Evolutionary conservation across 2,329 filamentous ascomycete species (phyloP), one percentile per base, ranked within the genome.

Genomic region (Xylariaceae sp.): DNA sequence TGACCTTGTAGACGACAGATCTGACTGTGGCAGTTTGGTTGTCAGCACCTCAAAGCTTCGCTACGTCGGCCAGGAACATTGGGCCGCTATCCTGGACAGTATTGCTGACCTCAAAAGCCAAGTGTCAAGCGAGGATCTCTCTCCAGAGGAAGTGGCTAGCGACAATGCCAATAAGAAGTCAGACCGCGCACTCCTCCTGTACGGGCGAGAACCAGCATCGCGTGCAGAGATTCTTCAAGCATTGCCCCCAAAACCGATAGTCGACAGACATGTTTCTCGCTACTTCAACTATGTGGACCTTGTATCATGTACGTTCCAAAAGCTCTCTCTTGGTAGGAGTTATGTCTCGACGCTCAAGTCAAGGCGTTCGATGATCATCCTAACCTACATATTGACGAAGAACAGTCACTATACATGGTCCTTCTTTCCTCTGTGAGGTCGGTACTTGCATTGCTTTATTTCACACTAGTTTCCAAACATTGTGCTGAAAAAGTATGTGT

Each of bases 361-460:
- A 31, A 28, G 51, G 13, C 40, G 22, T 17, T 53, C 7, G 7
- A 28, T 7, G 22, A 28, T 7, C 22, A 28, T 7, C 22, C 22
- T 4, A 7, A 28, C 22, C 7, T 28, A 28, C 22, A 28, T 28
- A 7, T 31, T 48, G 43, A 49, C 5, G 6, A 41, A 40, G 22
- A 34, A 66, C 16, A 60, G 69, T 22, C 19, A 66, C 71, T 44
- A 59, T 73, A 6, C 71, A 74, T 55, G 75, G 75, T 1, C 75
- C 77, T 3, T 78, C 76, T 1, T 81, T 80, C 48, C 75, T 79
- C 61, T 70, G 66, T 52, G 61, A 66, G 55, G 62, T 60, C 53
- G 36, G n/a, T 42, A 18, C 10, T 7, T 2, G n/a, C 3, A 14
- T 38, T 42, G 22, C 41, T n/a, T 2, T 33, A 16, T 6, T 33